These are phyloP conservation scores for Cercospora sp. DNA, from an alignment of 2,329 filamentous ascomycete species.

Conservation along the genomic window DNA sequence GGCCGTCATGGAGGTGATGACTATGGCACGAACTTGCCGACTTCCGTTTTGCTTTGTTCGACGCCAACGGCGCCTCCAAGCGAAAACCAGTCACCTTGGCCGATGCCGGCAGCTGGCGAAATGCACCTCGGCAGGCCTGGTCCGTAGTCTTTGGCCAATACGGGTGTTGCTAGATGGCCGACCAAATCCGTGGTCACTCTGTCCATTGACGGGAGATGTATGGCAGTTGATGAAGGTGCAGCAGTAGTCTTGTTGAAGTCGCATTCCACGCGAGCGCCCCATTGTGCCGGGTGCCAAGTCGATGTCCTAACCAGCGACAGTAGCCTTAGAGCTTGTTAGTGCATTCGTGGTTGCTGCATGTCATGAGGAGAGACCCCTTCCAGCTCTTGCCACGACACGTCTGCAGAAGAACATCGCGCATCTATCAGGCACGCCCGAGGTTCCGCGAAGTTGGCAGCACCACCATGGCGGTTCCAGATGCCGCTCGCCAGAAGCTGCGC, in stretches of 20 bases:
- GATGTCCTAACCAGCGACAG: background rate
- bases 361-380: background rate
- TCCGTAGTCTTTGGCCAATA: background rate
- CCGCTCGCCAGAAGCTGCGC: constrained; percentile 23
- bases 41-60: constrained; percentile 3
- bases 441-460: background rate
- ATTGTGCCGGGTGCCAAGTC: background rate
- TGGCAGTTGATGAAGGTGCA: background rate
- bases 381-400: background rate
- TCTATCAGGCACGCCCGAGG: background rate
- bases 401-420: background rate
- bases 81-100: background rate
- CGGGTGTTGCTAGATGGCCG: background rate
- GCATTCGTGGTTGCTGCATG: background rate
- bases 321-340: background rate
- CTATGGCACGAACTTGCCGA: background rate
- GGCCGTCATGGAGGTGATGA: background rate
- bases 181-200: background rate
- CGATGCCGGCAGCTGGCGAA: constrained; percentile 14
- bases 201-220: background rate
- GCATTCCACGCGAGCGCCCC: background rate
- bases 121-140: background rate
- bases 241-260: background rate
- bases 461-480: constrained; percentile 5
- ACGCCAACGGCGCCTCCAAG: background rate